Evolutionary conservation across 2,329 filamentous ascomycete species (phyloP).

Genomic region (Lachnum nothofagi): DNA sequence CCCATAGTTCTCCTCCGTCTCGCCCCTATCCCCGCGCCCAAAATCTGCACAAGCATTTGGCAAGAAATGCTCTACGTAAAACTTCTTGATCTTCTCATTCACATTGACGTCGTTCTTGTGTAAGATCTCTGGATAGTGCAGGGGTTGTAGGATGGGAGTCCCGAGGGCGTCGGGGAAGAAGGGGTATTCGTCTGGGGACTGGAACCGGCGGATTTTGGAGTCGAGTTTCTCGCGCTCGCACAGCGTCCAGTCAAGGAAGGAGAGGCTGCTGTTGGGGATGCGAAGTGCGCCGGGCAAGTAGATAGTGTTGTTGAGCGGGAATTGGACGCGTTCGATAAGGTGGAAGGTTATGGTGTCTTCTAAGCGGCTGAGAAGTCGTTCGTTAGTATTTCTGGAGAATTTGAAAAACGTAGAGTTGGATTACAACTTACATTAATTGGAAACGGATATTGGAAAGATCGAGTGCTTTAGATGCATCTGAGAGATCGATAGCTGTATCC

Average conservation of each 20-base stretch:
- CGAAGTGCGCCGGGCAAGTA: slow-evolving; percentile 75
- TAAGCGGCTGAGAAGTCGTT: slow-evolving; percentile 60
- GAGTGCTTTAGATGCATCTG: slow-evolving; percentile 76
- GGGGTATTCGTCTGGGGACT: slow-evolving; percentile 93
- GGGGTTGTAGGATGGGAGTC: slow-evolving; percentile 75
- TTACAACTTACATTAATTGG: slow-evolving; percentile 70
- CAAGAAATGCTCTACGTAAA: slow-evolving; percentile 78
- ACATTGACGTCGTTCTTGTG: slow-evolving; percentile 86
- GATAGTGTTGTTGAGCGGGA: slow-evolving; percentile 83
- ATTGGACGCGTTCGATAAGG: slow-evolving; percentile 96
- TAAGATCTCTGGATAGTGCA: slow-evolving; percentile 83
- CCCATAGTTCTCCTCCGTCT: slow-evolving; percentile 90
- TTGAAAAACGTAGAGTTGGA: neutral
- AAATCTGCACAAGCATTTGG: slow-evolving; percentile 77
- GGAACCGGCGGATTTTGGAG: slow-evolving; percentile 87
- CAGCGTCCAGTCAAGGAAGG: slow-evolving; percentile 92
- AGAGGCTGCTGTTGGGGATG: slow-evolving; percentile 67
- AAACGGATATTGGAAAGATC: slow-evolving; percentile 90
- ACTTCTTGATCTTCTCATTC: slow-evolving; percentile 78
- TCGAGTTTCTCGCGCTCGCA: slow-evolving; percentile 85
- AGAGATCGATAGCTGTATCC: slow-evolving; percentile 87
- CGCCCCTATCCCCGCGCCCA: slow-evolving; percentile 72
- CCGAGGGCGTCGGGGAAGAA: slow-evolving; percentile 85
- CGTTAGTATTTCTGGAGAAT: neutral
- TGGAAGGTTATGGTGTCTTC: slow-evolving; percentile 98